Base-by-base conservation (phyloP, 345 rosid species). In the Syzygium grande region DNA sequence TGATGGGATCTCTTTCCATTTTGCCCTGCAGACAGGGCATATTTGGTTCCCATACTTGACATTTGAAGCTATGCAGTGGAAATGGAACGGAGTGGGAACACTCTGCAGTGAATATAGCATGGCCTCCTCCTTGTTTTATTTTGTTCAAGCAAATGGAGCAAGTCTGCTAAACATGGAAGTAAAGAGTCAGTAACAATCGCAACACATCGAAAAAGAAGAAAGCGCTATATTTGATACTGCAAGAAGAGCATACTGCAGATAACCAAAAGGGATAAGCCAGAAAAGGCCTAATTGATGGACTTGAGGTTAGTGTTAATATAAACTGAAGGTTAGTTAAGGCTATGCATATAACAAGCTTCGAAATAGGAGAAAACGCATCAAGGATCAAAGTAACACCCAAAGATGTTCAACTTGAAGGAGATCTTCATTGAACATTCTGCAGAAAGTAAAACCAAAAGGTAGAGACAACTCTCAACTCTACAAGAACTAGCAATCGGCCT, bases 51-150 rank as follows among this genome's bases (percentile, higher is more conserved):
- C 97, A 46, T 95, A 94, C 89, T 96, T 95, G 86, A 95, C 98
- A 87, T 94, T 96, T 10, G 98, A 95, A 90, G 98, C 94, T 88
- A 98, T 96, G 91, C 99, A 98, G 84, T 96, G 96, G 91, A 98
- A 96, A 90, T 98, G 99, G 92, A 98, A 98, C 84, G 99, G 99
- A 96, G 87, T 96, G 99, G 1, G 98, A 94, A 88, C 99, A 97
- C 87, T 97, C 99, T 25, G 99, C 98, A 6, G 98, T 97, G 91
- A 97, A 97, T 86, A 98, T 92, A 19, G 99, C 99, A 29, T 94
- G 99, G 22, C 98, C 99, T 16, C 89, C 95, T 87, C 98, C 95
- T 91, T 95, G 96, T 89, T 95, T 96, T 93, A 98, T 95, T 92
- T 95, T 96, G 52, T 90, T 94, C 92, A 98, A 93, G 90, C 99